Evolutionary conservation across 345 rosid species (phyloP).

Genomic region (Clausena lansium): DNA sequence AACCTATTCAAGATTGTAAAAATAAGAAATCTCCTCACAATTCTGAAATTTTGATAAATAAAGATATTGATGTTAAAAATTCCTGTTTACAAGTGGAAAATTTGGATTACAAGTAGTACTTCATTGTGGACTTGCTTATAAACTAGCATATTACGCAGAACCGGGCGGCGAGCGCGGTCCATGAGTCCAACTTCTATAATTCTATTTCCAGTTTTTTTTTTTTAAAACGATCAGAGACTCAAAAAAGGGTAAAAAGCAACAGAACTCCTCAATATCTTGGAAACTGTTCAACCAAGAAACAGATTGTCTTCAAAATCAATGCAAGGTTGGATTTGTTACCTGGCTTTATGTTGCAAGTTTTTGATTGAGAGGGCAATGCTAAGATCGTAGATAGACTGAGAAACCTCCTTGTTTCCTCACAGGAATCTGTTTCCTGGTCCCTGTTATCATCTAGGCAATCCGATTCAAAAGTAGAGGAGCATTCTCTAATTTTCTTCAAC

Average conservation of each 20-base stretch:
- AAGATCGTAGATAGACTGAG: conserved; percentile 13
- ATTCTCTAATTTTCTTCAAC: conserved; percentile 25
- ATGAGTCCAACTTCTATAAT: too few relatives aligned
- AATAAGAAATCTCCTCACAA: not conserved
- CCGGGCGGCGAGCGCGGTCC: too few relatives aligned
- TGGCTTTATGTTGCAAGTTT: conserved; percentile 22
- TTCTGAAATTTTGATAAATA: not conserved
- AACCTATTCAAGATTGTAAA: conserved; percentile 1
- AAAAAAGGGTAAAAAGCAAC: not conserved
- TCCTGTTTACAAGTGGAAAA: not conserved
- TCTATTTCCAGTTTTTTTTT: too few relatives aligned
- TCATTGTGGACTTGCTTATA: not conserved
- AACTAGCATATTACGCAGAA: not conserved
- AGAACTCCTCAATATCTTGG: not conserved
- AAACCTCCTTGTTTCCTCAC: conserved; percentile 9
- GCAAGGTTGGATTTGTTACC: conserved; percentile 22
- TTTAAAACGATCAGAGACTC: too few relatives aligned
- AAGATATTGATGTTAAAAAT: not conserved
- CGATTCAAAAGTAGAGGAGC: conserved; percentile 12
- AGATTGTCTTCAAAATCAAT: not conserved
- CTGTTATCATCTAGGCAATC: conserved; percentile 7
- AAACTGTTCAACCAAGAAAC: not conserved
- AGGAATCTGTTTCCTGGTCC: conserved; percentile 14
- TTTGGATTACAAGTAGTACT: not conserved
- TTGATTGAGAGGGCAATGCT: conserved; percentile 13